Conservation (phyloP, 106 monocot genomes). For the Gastrodia elata region DNA sequence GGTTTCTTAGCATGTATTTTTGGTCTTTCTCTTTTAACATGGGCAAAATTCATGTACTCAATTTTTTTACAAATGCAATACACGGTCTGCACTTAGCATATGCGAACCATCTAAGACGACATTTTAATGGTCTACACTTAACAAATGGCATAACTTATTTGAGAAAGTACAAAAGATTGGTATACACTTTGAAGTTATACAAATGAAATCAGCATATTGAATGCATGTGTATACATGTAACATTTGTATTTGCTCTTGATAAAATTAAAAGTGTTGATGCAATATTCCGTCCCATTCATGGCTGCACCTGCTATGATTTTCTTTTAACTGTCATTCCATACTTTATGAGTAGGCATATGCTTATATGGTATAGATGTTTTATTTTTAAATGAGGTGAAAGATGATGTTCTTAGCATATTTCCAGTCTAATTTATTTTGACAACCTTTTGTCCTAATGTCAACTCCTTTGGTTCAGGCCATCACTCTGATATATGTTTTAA, state of each 20-base stretch:
- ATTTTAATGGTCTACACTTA: too few species aligned
- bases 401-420: not conserved
- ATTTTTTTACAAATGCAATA: too few species aligned
- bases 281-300: not conserved
- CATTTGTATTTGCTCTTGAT: not conserved
- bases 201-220: constrained; percentile 1
- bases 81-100: too few species aligned
- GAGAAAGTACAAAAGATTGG: not conserved
- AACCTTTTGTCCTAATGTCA: not conserved
- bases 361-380: not conserved
- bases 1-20: too few species aligned
- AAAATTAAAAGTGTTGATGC: not conserved
- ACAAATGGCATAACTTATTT: not conserved
- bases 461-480: not conserved
- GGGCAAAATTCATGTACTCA: too few species aligned
- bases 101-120: too few species aligned
- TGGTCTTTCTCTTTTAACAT: too few species aligned
- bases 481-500: not conserved
- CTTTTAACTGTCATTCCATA: not conserved
- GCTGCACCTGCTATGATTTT: not conserved
- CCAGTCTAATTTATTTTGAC: not conserved
- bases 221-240: not conserved
- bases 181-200: not conserved
- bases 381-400: not conserved
- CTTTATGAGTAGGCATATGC: not conserved